Conservation (phyloP, 805 yeast genomes). For the Pichia exigua region DNA sequence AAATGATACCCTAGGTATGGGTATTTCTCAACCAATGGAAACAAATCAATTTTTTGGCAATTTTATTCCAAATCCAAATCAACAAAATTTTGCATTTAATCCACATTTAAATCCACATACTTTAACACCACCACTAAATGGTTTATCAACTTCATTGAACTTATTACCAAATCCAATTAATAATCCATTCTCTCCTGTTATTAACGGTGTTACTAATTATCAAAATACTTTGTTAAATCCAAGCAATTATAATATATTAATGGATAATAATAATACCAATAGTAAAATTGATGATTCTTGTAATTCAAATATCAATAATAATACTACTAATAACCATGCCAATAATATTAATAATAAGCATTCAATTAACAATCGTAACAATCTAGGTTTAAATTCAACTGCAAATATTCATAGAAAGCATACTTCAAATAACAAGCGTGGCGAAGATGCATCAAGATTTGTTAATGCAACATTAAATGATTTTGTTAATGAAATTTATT, state of each 20-base stretch:
- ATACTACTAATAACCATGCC: background rate
- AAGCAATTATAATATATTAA: background rate
- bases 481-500: constrained; percentile 63
- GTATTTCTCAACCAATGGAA: constrained; percentile 10
- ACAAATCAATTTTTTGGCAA: constrained; percentile 2
- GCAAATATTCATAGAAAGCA: constrained; percentile 30
- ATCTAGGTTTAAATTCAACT: constrained; percentile 22
- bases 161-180: background rate
- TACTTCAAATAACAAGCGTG: constrained; percentile 29
- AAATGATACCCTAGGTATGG: constrained; percentile 25
- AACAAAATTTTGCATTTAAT: background rate
- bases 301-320: background rate
- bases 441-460: constrained; percentile 66
- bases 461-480: constrained; percentile 61
- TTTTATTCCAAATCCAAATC: constrained; percentile 5
- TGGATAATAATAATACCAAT: background rate
- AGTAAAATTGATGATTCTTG: background rate
- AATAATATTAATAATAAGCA: background rate
- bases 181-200: background rate
- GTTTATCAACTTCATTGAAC: constrained; percentile 1
- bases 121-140: constrained; percentile 2
- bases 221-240: background rate
- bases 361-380: constrained; percentile 3
- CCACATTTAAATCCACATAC: background rate
- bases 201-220: background rate